Evolutionary conservation across 2,329 filamentous ascomycete species (phyloP).

Genomic region (Colletotrichum caudatum): DNA sequence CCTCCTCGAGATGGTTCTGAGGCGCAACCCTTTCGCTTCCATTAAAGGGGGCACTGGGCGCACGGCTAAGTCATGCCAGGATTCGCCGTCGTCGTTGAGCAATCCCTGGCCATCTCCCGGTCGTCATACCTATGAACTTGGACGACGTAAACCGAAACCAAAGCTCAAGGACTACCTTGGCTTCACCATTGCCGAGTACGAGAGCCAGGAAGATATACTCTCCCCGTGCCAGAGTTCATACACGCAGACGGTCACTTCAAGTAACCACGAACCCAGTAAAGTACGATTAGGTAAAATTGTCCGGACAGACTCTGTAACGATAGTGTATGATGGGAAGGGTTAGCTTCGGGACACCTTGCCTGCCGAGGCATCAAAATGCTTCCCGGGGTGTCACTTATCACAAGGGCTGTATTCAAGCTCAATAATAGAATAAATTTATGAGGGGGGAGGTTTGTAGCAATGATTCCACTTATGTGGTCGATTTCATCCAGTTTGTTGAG

Average conservation of each 20-base stretch:
- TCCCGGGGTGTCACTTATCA: not conserved
- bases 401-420: not conserved
- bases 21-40: conserved; percentile 18
- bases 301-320: not conserved
- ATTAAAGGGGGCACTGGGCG: not conserved
- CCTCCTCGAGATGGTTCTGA: conserved; percentile 39
- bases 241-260: not conserved
- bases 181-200: conserved; percentile 39
- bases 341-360: not conserved
- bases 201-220: conserved; percentile 41
- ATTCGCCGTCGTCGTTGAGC: not conserved
- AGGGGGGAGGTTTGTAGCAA: not conserved
- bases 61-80: not conserved
- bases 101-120: not conserved
- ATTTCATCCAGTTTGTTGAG: no score
- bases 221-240: not conserved
- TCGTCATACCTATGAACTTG: conserved; percentile 23
- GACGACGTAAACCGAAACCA: conserved; percentile 31
- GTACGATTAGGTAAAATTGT: not conserved
- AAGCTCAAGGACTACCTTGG: conserved; percentile 38
- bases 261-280: not conserved
- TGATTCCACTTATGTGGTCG: not conserved
- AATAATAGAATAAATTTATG: not conserved
- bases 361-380: not conserved
- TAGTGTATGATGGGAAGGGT: not conserved